Evolutionary conservation across 2,329 filamentous ascomycete genomes (phyloP).

Genomic region (Neofusicoccum laricinum): DNA sequence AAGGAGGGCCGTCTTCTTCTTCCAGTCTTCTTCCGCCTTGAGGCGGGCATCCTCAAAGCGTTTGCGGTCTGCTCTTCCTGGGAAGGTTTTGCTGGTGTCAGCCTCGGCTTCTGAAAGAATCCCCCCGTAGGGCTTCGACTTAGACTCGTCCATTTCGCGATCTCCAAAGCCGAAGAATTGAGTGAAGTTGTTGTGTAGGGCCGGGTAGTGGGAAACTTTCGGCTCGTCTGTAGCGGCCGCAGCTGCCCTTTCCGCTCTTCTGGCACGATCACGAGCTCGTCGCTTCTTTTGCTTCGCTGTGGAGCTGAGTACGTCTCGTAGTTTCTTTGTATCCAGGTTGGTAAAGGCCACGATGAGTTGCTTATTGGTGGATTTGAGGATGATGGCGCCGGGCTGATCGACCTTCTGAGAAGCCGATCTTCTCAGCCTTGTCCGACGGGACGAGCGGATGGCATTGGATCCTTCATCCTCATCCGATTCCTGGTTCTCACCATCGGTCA

Average conservation of each 20-base stretch:
- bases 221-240: slow-evolving; percentile 31
- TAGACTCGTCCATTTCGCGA: slow-evolving; percentile 81
- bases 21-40: slow-evolving; percentile 90
- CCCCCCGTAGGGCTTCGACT: slow-evolving; percentile 92
- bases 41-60: slow-evolving; percentile 87
- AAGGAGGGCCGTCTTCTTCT: slow-evolving; percentile 63
- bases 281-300: slow-evolving; percentile 51
- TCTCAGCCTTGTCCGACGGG: slow-evolving; percentile 33
- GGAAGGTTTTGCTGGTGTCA: slow-evolving; percentile 86
- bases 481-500: slow-evolving; percentile 2
- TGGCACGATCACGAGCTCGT: slow-evolving; percentile 43
- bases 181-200: slow-evolving; percentile 63
- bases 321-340: slow-evolving; percentile 5
- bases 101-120: slow-evolving; percentile 86
- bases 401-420: slow-evolving; percentile 45
- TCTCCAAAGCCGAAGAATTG: slow-evolving; percentile 88
- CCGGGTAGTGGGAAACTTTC: slow-evolving; percentile 54
- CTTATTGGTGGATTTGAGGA: slow-evolving; percentile 10
- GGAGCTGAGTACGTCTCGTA: slow-evolving; percentile 13
- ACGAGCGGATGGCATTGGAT: slow-evolving; percentile 21
- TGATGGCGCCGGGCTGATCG: slow-evolving; percentile 12
- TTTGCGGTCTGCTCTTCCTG: slow-evolving; percentile 73
- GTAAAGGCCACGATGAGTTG: slow-evolving; percentile 14
- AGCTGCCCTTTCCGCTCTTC: slow-evolving; percentile 43
- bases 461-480: slow-evolving; percentile 22